Conservation (phyloP, 2,329 filamentous ascomycete genomes). For the Epichloe glyceriae region DNA sequence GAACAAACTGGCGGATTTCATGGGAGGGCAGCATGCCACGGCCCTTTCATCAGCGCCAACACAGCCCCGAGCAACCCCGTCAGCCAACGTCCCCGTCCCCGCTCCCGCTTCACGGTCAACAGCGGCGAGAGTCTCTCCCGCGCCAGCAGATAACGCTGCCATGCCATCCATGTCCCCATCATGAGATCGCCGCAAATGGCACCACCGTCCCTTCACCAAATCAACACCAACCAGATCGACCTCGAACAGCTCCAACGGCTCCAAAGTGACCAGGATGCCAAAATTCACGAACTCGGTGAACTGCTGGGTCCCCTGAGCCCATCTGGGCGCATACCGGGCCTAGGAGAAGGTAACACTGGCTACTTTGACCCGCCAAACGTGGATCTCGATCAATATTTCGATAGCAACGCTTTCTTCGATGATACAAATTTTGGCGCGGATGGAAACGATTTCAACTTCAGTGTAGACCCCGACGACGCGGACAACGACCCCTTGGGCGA, state of each 20-base stretch:
- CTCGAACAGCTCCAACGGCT: constrained; percentile 68
- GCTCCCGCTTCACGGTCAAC: neutral
- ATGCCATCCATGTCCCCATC: constrained; percentile 35
- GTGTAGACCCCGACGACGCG: constrained; percentile 25
- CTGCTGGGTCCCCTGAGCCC: constrained; percentile 70
- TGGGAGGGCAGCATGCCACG: constrained; percentile 32
- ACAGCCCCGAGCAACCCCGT: constrained; percentile 12
- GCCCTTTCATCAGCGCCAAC: constrained; percentile 8
- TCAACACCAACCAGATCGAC: constrained; percentile 59
- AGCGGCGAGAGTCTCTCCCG: constrained; percentile 13
- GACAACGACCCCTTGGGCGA: neutral
- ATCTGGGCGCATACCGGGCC: constrained; percentile 62
- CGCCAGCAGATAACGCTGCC: constrained; percentile 13
- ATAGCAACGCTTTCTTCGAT: constrained; percentile 27
- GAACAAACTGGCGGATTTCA: constrained; percentile 44
- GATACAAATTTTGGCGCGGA: constrained; percentile 27
- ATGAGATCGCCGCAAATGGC: constrained; percentile 23
- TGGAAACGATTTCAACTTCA: constrained; percentile 39
- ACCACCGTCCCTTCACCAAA: constrained; percentile 40
- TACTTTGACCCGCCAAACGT: constrained; percentile 25
- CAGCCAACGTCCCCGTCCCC: constrained; percentile 13
- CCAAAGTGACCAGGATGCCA: constrained; percentile 64
- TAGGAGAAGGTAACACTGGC: constrained; percentile 31
- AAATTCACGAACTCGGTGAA: constrained; percentile 62
- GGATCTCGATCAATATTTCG: constrained; percentile 40